Evolutionary conservation across 345 rosid species (phyloP).

Genomic region (Noccaea caerulescens): DNA sequence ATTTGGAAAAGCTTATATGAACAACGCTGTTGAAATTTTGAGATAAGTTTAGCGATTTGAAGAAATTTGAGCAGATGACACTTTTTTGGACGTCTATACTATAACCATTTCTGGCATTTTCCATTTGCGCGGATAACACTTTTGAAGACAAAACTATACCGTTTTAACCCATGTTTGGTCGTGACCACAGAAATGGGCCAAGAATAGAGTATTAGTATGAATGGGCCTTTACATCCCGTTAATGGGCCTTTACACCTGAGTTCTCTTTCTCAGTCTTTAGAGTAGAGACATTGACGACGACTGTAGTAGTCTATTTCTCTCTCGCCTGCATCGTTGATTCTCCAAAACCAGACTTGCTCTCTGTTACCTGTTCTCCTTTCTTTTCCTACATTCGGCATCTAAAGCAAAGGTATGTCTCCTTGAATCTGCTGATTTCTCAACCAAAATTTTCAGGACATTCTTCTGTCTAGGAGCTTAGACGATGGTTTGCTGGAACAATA

Average conservation of each 20-base stretch:
- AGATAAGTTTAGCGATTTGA: constrained; percentile 14
- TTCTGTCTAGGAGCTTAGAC: constrained; percentile 6
- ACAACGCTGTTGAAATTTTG: constrained; percentile 1
- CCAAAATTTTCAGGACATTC: constrained; percentile 16
- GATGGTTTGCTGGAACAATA: neutral
- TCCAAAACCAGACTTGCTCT: constrained; percentile 8
- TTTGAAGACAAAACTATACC: neutral
- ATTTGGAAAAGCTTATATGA: constrained; percentile 22
- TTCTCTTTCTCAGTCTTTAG: neutral
- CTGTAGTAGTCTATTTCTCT: neutral
- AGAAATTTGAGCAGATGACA: neutral
- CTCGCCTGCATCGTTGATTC: constrained; percentile 10
- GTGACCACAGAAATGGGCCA: constrained; percentile 29
- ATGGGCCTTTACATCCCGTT: neutral
- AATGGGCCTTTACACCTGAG: neutral
- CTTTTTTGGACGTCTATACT: neutral
- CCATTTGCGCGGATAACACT: neutral
- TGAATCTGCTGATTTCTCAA: constrained; percentile 16
- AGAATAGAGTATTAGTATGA: constrained; percentile 7
- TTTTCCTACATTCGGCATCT: neutral
- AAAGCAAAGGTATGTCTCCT: constrained; percentile 15
- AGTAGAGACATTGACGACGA: neutral
- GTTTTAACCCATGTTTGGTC: neutral
- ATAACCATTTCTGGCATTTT: neutral
- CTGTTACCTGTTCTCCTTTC: neutral